phyloP scores from a whole-genome alignment of 768 basidiomycete species.

The Boletus vinaceobasis region DNA sequence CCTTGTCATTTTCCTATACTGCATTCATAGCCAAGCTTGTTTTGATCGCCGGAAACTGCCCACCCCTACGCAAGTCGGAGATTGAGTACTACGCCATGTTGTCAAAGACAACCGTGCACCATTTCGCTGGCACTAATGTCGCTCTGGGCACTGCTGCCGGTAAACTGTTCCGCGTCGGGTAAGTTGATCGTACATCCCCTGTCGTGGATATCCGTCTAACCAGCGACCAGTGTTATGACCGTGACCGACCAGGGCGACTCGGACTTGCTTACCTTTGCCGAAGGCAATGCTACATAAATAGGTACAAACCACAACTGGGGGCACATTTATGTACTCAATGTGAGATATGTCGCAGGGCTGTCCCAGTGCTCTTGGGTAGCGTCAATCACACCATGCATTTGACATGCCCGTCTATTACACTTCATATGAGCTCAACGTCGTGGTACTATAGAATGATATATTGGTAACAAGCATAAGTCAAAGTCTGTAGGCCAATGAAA shows the following conservation, averaged over 20 bases:
- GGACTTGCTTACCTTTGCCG: conserved; percentile 86
- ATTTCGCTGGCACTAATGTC: conserved; percentile 96
- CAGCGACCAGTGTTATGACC: conserved; percentile 81
- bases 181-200: conserved; percentile 19
- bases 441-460: no score
- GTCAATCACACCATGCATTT: not conserved
- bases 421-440: not conserved
- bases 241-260: conserved; percentile 95
- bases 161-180: conserved; percentile 99
- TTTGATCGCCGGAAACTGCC: conserved; percentile 98
- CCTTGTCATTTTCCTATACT: conserved; percentile 18
- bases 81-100: conserved; percentile 99
- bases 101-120: conserved; percentile 98
- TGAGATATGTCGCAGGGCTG: not conserved
- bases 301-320: not conserved
- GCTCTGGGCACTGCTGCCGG: conserved; percentile 98
- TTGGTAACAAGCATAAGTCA: no score
- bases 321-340: conserved; percentile 3
- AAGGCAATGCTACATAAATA: conserved; percentile 61
- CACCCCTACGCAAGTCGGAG: conserved; percentile 98
- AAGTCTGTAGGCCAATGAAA: not conserved
- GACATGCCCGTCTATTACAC: not conserved
- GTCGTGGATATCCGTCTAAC: conserved; percentile 2
- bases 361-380: not conserved
- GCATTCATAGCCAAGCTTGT: conserved; percentile 84